phyloP scores from a whole-genome alignment of 2,329 filamentous ascomycete species.

The Colletotrichum spinosum region DNA sequence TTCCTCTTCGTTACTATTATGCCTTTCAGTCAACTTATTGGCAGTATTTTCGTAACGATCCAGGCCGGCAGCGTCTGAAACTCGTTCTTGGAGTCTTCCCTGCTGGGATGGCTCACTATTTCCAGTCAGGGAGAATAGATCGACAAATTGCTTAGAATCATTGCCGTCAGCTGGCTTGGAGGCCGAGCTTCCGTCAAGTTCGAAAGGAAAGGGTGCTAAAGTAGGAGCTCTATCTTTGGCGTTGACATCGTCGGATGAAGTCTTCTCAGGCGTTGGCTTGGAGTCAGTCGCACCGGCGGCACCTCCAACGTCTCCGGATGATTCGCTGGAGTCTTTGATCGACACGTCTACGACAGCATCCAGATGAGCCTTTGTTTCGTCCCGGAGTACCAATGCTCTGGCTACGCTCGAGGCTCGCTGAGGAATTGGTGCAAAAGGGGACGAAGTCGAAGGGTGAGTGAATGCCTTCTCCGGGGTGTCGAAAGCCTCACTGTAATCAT shows the following conservation, averaged over 20 bases:
- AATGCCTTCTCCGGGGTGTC: constrained; percentile 45
- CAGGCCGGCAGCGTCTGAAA: not conserved
- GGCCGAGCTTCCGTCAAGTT: constrained; percentile 3
- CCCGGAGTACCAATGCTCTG: constrained; percentile 44
- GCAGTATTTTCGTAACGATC: not conserved
- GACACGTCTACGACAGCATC: constrained; percentile 37
- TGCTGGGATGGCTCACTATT: not conserved
- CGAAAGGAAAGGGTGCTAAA: constrained; percentile 18
- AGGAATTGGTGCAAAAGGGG: constrained; percentile 48
- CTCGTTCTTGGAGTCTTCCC: not conserved
- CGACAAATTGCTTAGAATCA: not conserved
- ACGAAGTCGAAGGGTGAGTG: constrained; percentile 2
- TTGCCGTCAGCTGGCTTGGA: not conserved
- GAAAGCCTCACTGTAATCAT: constrained; percentile 66
- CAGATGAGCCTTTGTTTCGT: constrained; percentile 38
- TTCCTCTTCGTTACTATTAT: too few relatives aligned
- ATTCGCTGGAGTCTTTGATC: constrained; percentile 35
- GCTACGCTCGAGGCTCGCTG: constrained; percentile 41
- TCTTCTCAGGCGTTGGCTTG: not conserved
- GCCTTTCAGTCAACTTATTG: not conserved
- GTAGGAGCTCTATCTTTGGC: not conserved
- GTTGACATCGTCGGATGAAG: not conserved
- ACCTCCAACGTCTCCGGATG: constrained; percentile 22
- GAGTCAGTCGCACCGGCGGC: not conserved
- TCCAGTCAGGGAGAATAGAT: not conserved